These are phyloP conservation scores for Thielaviopsis punctulata DNA, from an alignment of 2,329 filamentous ascomycete species.

Conservation along the genomic window DNA sequence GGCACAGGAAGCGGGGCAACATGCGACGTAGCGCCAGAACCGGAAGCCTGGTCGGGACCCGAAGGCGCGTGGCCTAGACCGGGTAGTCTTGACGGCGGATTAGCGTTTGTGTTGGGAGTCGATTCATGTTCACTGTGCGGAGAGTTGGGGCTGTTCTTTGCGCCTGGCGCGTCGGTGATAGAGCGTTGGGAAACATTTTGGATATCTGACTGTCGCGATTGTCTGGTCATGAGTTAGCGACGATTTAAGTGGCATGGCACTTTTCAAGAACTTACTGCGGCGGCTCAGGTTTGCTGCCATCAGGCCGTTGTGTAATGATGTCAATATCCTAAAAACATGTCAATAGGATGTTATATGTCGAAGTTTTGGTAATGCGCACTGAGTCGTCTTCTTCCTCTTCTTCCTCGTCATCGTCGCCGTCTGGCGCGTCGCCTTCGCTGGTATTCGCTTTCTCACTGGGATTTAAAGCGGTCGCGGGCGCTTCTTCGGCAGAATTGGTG, in stretches of 20 bases:
- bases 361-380: not conserved
- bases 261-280: slow-evolving; percentile 30
- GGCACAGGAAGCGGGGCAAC: slow-evolving; percentile 15
- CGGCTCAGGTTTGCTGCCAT: slow-evolving; percentile 41
- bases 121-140: slow-evolving; percentile 4
- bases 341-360: not conserved
- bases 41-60: slow-evolving; percentile 13
- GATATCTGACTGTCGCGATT: slow-evolving; percentile 47
- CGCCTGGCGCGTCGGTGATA: slow-evolving; percentile 31
- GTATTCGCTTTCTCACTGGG: slow-evolving; percentile 28
- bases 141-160: slow-evolving; percentile 28
- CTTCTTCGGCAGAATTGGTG: slow-evolving; percentile 15
- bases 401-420: slow-evolving; percentile 44
- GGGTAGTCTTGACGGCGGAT: slow-evolving; percentile 19
- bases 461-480: not conserved
- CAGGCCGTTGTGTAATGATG: slow-evolving; percentile 50
- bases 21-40: not conserved
- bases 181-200: slow-evolving; percentile 46
- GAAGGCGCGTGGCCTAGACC: slow-evolving; percentile 19
- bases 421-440: slow-evolving; percentile 48
- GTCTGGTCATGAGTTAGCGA: slow-evolving; percentile 22
- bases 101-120: slow-evolving; percentile 22
- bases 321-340: slow-evolving; percentile 39
- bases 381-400: slow-evolving; percentile 34
- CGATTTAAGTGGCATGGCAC: not conserved